Evolutionary conservation across 2,329 filamentous ascomycete species (phyloP).

Genomic region (Colletotrichum eleusines): DNA sequence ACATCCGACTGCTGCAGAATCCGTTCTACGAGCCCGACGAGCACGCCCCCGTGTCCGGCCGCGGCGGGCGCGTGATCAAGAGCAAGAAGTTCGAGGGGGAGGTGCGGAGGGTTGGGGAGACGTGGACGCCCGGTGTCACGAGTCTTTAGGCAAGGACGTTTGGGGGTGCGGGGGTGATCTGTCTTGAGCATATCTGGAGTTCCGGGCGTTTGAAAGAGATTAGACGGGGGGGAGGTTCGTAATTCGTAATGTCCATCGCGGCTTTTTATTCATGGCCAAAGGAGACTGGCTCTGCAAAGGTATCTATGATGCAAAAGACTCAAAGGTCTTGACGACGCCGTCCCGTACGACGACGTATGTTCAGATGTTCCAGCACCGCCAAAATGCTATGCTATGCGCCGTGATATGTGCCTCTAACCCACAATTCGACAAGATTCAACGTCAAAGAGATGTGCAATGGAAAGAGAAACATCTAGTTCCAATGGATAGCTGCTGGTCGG

Average conservation of each 20-base stretch:
- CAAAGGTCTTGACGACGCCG: constrained; percentile 29
- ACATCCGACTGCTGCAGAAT: constrained; percentile 89
- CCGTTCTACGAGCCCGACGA: constrained; percentile 95
- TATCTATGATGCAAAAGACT: constrained; percentile 18
- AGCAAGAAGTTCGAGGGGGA: constrained; percentile 85
- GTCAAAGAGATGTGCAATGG: not conserved
- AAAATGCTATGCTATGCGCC: constrained; percentile 39
- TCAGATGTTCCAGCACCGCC: constrained; percentile 26
- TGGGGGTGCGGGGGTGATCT: not conserved
- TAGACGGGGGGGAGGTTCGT: not conserved
- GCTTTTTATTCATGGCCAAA: constrained; percentile 7
- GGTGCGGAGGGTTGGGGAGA: constrained; percentile 86
- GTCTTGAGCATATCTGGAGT: constrained; percentile 15
- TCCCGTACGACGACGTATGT: not conserved
- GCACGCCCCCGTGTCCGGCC: constrained; percentile 70
- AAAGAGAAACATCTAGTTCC: not conserved
- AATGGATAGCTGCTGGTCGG: not conserved
- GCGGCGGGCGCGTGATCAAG: constrained; percentile 77
- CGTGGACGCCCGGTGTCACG: constrained; percentile 81
- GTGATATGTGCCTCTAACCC: not conserved
- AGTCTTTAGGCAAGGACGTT: constrained; percentile 60
- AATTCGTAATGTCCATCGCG: constrained; percentile 4
- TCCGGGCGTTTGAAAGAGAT: constrained; percentile 4
- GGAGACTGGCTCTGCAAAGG: constrained; percentile 8
- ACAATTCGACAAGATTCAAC: not conserved